Evolutionary conservation across 495 filamentous ascomycete species (phyloP).

Genomic region (Xanthoparmelia taractica): DNA sequence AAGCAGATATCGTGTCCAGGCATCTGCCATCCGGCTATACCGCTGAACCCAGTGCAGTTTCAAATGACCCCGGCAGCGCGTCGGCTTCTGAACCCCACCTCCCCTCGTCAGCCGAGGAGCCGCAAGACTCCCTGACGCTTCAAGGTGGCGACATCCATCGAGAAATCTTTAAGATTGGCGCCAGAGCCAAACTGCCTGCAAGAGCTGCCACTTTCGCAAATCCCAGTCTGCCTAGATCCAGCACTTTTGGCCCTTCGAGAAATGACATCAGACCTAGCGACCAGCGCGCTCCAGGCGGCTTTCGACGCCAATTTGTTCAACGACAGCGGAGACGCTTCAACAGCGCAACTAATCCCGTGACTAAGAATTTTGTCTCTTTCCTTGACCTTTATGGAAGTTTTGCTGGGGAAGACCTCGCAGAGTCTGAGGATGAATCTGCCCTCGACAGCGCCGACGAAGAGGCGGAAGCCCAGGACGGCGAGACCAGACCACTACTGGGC

Average conservation of each 20-base stretch:
- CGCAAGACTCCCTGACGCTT: constrained; percentile 53
- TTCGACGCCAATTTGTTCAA: constrained; percentile 51
- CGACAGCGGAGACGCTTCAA: constrained; percentile 40
- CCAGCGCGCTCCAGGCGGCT: constrained; percentile 52
- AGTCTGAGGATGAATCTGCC: constrained; percentile 52
- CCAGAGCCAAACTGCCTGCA: constrained; percentile 41
- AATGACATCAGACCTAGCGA: constrained; percentile 40
- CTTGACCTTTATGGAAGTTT: constrained; percentile 63
- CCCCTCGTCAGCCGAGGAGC: constrained; percentile 17
- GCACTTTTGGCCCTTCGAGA: constrained; percentile 15
- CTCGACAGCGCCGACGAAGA: constrained; percentile 39
- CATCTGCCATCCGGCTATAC: constrained; percentile 39
- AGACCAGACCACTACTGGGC: constrained; percentile 48
- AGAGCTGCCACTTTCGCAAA: constrained; percentile 54
- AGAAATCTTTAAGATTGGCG: constrained; percentile 56
- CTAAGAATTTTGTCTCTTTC: constrained; percentile 60
- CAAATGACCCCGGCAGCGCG: neutral
- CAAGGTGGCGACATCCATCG: constrained; percentile 64
- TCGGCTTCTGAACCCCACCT: constrained; percentile 1
- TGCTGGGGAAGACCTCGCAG: constrained; percentile 61
- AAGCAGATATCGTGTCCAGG: constrained; percentile 34
- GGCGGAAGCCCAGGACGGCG: constrained; percentile 35
- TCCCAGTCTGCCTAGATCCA: constrained; percentile 26
- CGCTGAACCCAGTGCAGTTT: constrained; percentile 30
- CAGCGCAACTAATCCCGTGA: constrained; percentile 43